These are phyloP conservation scores for Clathrospora elynae DNA, from an alignment of 2,329 filamentous ascomycete genomes.

Conservation along the genomic window DNA sequence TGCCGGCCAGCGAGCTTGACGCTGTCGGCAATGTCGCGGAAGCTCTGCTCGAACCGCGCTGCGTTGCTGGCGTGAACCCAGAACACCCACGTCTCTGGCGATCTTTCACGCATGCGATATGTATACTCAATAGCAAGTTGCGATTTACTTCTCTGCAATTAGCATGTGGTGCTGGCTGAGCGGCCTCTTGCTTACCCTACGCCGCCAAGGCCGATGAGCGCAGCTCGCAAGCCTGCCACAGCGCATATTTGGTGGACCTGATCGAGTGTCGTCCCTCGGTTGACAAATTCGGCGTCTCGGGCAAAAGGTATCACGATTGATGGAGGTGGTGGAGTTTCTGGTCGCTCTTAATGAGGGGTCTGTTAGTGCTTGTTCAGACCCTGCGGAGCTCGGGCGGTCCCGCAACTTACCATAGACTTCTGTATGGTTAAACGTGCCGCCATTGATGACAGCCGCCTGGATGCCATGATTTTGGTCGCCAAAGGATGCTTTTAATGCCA, in stretches of 20 bases:
- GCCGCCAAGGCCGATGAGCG: constrained; percentile 36
- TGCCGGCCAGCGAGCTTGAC: too few species aligned
- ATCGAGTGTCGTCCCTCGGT: constrained; percentile 21
- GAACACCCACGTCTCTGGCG: too few species aligned
- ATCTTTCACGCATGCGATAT: constrained; percentile 13
- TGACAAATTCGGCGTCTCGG: constrained; percentile 35
- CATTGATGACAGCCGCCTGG: constrained; percentile 15
- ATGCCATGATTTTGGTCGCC: constrained; percentile 17
- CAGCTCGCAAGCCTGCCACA: constrained; percentile 17
- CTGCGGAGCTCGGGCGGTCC: constrained; percentile 6
- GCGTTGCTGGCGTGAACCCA: too few species aligned
- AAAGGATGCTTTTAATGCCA: constrained; percentile 14
- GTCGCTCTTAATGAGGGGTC: constrained; percentile 4
- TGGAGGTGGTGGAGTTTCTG: constrained; percentile 27
- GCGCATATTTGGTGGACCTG: constrained; percentile 12
- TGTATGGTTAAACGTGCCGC: constrained; percentile 12
- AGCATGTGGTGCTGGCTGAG: neutral
- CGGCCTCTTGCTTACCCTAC: constrained; percentile 18
- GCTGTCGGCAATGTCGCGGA: too few species aligned
- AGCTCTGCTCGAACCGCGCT: too few species aligned
- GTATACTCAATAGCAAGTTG: constrained; percentile 19
- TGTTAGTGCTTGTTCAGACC: constrained; percentile 10
- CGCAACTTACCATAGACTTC: constrained; percentile 17
- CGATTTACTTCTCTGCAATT: constrained; percentile 16
- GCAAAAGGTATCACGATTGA: constrained; percentile 33